Evolutionary conservation across 1,139 yeast species (phyloP).

Genomic region (Yamadazyma sp.): DNA sequence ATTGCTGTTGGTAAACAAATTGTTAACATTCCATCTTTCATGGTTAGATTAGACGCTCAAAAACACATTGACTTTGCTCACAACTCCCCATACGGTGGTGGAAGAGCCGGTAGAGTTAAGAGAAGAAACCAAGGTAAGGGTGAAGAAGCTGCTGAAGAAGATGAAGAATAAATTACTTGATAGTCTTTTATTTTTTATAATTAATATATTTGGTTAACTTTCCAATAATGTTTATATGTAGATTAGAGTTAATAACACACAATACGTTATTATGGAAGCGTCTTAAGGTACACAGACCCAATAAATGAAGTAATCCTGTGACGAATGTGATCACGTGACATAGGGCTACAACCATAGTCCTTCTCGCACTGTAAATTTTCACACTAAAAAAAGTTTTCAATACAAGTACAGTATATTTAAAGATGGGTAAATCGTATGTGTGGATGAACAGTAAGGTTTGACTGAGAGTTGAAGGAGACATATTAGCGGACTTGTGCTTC

Average conservation of each 20-base stretch:
- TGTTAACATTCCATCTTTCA: slow-evolving; percentile 98
- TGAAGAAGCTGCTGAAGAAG: slow-evolving; percentile 62
- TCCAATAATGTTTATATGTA: slow-evolving; percentile 11
- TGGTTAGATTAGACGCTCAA: slow-evolving; percentile 99
- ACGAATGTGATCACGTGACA: slow-evolving; percentile 5
- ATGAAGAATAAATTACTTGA: slow-evolving; percentile 49
- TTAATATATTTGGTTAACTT: slow-evolving; percentile 18
- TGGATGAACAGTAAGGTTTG: background rate
- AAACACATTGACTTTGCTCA: slow-evolving; percentile 99
- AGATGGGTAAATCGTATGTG: slow-evolving; percentile 81
- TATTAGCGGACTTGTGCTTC: no score
- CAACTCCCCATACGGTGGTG: slow-evolving; percentile 99
- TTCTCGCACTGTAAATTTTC: background rate
- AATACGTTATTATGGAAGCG: no score
- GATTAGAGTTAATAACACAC: slow-evolving; percentile 5
- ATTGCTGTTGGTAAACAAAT: slow-evolving; percentile 99
- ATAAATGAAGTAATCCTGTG: no score
- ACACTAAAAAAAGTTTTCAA: slow-evolving; percentile 15
- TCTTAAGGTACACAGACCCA: no score
- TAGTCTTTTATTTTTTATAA: slow-evolving; percentile 11
- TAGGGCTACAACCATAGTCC: slow-evolving; percentile 19
- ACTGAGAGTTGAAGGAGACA: background rate
- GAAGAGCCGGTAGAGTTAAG: slow-evolving; percentile 99
- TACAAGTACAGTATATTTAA: slow-evolving; percentile 16
- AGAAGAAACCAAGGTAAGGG: slow-evolving; percentile 85